Conservation (phyloP, 768 basidiomycete genomes). For the Amanita pseudoporphyria region DNA sequence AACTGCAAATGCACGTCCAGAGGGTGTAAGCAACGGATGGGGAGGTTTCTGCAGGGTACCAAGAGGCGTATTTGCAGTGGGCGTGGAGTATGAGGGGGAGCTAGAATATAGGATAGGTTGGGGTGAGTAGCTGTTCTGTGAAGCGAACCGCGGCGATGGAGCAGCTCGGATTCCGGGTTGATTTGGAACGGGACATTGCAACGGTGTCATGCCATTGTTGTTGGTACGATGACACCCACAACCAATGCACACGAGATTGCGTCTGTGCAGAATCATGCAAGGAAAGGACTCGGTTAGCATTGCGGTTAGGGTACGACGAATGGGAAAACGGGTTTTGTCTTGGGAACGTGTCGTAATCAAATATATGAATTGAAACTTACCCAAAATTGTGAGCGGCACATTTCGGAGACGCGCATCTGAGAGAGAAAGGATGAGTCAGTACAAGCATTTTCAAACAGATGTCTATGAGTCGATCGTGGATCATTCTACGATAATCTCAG, state of each 20-base stretch:
- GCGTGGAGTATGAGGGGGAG: constrained; percentile 13
- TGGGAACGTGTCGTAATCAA: constrained; percentile 8
- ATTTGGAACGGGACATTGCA: constrained; percentile 12
- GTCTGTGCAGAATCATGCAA: constrained; percentile 48
- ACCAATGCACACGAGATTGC: constrained; percentile 68
- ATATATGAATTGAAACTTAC: constrained; percentile 34
- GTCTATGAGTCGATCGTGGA: constrained; percentile 8
- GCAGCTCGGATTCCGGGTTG: constrained; percentile 10
- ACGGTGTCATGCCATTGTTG: constrained; percentile 17
- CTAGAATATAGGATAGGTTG: constrained; percentile 10
- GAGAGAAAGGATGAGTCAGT: constrained; percentile 9
- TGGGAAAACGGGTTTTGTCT: not conserved
- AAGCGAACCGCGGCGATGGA: constrained; percentile 24
- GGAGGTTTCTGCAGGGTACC: constrained; percentile 27
- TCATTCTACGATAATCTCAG: not conserved
- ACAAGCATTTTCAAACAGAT: constrained; percentile 10
- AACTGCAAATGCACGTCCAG: constrained; percentile 64
- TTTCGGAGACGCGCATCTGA: constrained; percentile 54
- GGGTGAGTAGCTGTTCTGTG: constrained; percentile 10
- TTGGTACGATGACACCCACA: constrained; percentile 56
- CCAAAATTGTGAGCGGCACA: constrained; percentile 84
- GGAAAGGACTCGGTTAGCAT: constrained; percentile 41
- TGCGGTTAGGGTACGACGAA: not conserved
- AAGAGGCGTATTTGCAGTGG: constrained; percentile 1
- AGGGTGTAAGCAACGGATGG: constrained; percentile 76